Percentiles rank a stretch among this genome's conserved stretches.
phyloP scores from a whole-genome alignment of 2,329 filamentous ascomycete species.

The Cordyceps cateniannulata region DNA sequence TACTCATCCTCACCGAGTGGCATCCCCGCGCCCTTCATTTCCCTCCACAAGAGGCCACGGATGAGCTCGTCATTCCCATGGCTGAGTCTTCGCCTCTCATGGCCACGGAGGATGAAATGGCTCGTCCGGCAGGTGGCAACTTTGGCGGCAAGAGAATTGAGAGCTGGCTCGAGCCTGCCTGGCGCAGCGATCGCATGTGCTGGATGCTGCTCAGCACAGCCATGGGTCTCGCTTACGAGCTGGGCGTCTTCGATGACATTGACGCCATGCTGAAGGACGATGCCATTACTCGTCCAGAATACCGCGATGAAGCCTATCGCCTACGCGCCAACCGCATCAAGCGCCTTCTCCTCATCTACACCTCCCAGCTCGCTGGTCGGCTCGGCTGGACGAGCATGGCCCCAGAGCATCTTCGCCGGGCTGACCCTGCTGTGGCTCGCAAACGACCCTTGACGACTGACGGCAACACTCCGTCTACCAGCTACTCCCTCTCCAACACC shows the following conservation, averaged over 20 bases:
- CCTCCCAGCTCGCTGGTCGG: conserved; percentile 87
- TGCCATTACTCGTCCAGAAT: conserved; percentile 55
- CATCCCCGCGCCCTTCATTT: conserved; percentile 93
- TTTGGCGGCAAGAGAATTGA: conserved; percentile 81
- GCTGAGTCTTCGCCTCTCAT: conserved; percentile 43
- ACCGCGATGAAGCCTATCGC: conserved; percentile 70
- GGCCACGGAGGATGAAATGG: conserved; percentile 30
- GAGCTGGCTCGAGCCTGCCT: conserved; percentile 93
- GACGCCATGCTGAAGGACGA: conserved; percentile 60
- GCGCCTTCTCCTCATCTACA: conserved; percentile 80
- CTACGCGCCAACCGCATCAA: conserved; percentile 76
- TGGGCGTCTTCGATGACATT: conserved; percentile 91
- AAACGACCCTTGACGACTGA: conserved; percentile 45
- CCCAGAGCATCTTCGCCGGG: conserved; percentile 57
- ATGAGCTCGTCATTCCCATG: conserved; percentile 60
- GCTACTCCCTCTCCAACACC: conserved; percentile 47
- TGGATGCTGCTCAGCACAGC: conserved; percentile 96
- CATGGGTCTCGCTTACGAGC: conserved; percentile 82
- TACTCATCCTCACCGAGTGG: conserved; percentile 95
- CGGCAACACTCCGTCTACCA: conserved; percentile 55
- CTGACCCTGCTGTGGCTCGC: conserved; percentile 49
- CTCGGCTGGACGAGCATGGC: conserved; percentile 93
- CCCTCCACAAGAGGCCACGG: conserved; percentile 69
- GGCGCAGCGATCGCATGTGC: conserved; percentile 91
- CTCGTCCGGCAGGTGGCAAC: conserved; percentile 38